Conservation (phyloP, 352 stramenopile genomes). For the Pythium sp. region DNA sequence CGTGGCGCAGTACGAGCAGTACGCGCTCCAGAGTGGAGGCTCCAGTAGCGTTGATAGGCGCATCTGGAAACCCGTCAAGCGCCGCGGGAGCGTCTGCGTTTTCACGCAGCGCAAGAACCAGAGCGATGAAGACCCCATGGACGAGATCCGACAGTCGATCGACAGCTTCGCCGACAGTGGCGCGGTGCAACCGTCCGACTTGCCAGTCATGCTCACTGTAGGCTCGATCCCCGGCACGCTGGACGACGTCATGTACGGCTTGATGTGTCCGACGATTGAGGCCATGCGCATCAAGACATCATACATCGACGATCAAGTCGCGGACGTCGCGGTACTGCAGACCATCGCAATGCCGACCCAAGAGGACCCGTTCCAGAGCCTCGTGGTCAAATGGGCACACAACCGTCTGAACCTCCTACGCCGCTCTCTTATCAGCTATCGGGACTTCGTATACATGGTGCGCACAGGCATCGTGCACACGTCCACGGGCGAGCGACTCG, state of each 20-base stretch:
- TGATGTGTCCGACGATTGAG: conserved; percentile 4
- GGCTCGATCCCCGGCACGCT: conserved; percentile 11
- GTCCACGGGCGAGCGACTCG: conserved; percentile 9
- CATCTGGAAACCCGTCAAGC: conserved; percentile 5
- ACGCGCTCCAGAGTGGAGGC: background rate
- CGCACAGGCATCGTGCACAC: conserved; percentile 10
- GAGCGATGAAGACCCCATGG: background rate
- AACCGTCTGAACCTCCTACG: background rate
- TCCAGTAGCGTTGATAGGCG: background rate
- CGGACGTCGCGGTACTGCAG: background rate
- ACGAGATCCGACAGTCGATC: background rate
- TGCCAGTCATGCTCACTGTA: conserved; percentile 10
- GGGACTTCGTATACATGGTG: conserved; percentile 20
- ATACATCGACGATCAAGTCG: conserved; percentile 11
- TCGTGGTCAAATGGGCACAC: conserved; percentile 5
- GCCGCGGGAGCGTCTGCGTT: background rate
- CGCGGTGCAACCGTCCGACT: background rate
- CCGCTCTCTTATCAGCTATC: background rate
- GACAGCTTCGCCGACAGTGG: conserved; percentile 4
- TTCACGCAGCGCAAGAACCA: conserved; percentile 7
- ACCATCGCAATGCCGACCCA: background rate
- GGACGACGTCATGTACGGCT: conserved; percentile 20
- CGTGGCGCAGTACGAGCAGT: conserved; percentile 7
- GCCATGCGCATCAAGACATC: conserved; percentile 6
- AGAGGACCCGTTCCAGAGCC: conserved; percentile 8